Evolutionary conservation across 345 rosid genomes (phyloP).

Genomic region (Streptanthus diversifolius): DNA sequence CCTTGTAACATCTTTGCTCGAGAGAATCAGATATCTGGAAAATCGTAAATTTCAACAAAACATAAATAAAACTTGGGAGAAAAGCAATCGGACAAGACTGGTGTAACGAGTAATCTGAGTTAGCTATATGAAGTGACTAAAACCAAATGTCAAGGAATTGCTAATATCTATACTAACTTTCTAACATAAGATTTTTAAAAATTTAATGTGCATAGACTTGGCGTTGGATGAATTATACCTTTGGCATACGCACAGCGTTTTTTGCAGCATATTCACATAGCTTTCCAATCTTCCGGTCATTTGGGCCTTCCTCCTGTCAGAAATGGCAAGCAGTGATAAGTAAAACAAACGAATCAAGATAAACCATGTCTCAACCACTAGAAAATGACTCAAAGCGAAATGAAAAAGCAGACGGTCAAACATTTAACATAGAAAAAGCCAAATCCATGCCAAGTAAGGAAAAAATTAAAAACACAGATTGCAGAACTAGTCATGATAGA

Average conservation of each 20-base stretch:
- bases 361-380: not conserved
- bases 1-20: conserved; percentile 99
- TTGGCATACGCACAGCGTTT: conserved; percentile 90
- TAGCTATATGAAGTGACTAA: not conserved
- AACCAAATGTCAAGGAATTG: not conserved
- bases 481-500: not conserved
- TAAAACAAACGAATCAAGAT: not conserved
- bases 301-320: conserved; percentile 82
- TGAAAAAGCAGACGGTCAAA: not conserved
- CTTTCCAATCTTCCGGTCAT: conserved; percentile 86
- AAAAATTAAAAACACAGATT: not conserved
- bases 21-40: conserved; percentile 74
- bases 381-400: not conserved
- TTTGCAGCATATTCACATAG: conserved; percentile 92
- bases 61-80: not conserved
- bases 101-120: not conserved
- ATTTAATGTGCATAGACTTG: not conserved
- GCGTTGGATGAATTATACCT: conserved; percentile 46
- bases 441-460: not conserved
- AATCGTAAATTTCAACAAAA: conserved; percentile 30
- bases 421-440: not conserved
- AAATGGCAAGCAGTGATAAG: conserved; percentile 4
- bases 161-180: not conserved
- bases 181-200: not conserved
- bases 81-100: not conserved